Evolutionary conservation across 2,329 filamentous ascomycete genomes (phyloP).

Genomic region (Myriosclerotinia curreyana): DNA sequence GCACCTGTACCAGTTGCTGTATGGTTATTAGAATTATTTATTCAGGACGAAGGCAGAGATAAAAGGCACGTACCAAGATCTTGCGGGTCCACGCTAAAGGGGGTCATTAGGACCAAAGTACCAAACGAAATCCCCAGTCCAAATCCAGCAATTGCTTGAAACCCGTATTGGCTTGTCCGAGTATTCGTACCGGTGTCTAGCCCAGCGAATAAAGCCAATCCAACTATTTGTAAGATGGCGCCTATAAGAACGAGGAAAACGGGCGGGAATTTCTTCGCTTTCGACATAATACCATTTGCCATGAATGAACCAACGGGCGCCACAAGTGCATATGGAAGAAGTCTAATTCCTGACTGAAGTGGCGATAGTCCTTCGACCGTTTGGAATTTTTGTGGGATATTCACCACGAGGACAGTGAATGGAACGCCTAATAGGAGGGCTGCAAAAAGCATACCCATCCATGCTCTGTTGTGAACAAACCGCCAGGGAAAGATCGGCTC

Average conservation of each 20-base stretch:
- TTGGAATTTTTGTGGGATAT: conserved; percentile 11
- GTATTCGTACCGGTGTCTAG: not conserved
- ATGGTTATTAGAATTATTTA: not conserved
- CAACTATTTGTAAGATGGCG: conserved; percentile 2
- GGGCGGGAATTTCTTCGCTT: conserved; percentile 6
- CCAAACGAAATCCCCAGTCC: conserved; percentile 7
- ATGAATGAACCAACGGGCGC: conserved; percentile 4
- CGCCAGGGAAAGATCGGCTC: conserved; percentile 17
- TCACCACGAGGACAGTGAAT: conserved; percentile 9
- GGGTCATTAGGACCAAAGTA: conserved; percentile 6
- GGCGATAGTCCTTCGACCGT: conserved; percentile 9
- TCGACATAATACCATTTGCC: conserved; percentile 2
- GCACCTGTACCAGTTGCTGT: conserved; percentile 6
- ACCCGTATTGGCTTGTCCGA: not conserved
- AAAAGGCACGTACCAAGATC: not conserved
- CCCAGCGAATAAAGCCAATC: not conserved
- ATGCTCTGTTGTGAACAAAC: conserved; percentile 12
- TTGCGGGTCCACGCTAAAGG: not conserved
- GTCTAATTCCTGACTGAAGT: conserved; percentile 1
- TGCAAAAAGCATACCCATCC: conserved; percentile 10
- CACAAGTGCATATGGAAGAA: conserved; percentile 10
- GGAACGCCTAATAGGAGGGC: not conserved
- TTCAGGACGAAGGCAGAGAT: not conserved
- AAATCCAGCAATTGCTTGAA: conserved; percentile 7
- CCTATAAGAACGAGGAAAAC: conserved; percentile 13